Evolutionary conservation across 345 rosid species (phyloP), one percentile per base, ranked within the genome.

Genomic region (Populus nigra): DNA sequence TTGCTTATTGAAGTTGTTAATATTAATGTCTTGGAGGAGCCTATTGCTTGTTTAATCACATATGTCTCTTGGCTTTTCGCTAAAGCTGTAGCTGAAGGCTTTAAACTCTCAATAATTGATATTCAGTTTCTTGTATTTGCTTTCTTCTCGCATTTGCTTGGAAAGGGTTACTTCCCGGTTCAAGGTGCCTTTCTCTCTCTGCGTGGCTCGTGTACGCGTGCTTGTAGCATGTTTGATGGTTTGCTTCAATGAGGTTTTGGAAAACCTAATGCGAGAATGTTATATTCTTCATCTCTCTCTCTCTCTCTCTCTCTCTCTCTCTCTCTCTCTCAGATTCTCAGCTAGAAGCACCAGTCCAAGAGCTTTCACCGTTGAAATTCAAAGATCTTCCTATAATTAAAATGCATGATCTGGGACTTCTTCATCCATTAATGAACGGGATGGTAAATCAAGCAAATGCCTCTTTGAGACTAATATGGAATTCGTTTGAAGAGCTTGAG

Each of bases 61-160:
- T 92, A 92, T 81, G 87, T 83, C 47, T 13, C 77, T 1, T 87
- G 88, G 89, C 50, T 77, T 67, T 87, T 33, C 77, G 33, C 88
- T 70, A 83, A 81, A 38, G 73, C 71, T 38, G 77, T 83, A 20
- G 88, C 89, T 11, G 74, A 86, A 18, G 74, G 68, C n/a, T 73
- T 89, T 43, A 75, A 85, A 69, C 76, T 91, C 36, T 79, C 83
- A 5, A 86, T 86, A 73, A 41, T 92, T 73, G 91, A 87, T 75
- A 0, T 25, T 25, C 25, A 25, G 25, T 83, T 84, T 49, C 74
- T 72, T 55, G 84, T 70, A 62, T 84, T 78, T 62, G 17, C 80
- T 13, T 74, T 84, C 66, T 76, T 85, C 50, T 79, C 79, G 10
- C 72, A 61, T 31, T 71, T 84, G 10, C n/a, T 17, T 25, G 80